Base-by-base conservation (phyloP, 345 rosid genomes). In the Hevea brasiliensis region DNA sequence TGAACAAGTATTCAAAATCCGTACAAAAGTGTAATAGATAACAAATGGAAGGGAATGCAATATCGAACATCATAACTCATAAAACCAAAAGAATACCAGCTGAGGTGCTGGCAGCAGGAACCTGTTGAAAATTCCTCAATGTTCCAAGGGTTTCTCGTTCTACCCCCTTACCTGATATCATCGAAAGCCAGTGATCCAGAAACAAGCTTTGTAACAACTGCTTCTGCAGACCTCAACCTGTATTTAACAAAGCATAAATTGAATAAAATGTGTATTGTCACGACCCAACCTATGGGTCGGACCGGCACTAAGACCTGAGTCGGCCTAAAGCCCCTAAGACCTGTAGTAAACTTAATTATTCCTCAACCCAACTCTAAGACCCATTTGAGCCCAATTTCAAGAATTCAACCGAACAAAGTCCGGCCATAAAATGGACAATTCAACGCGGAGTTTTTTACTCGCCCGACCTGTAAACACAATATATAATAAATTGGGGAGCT, bases 81-180 rank as follows among this genome's bases (percentile, higher is more conserved):
- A 66, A 44, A 32, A 62, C 14, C n/a, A 56, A 27, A 74, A 63
- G 57, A 74, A 74, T 82, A 91, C 97, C 98, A 64, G 98, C 94
- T 0, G 94, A 87, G 57, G 92, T 89, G 79, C 90, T 85, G n/a
- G 98, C 91, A 74, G 94, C 98, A n/a, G 98, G 98, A 89, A 37
- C 97, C 97, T 0, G 98, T 93, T 40, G 94, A 76, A 74, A 93
- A 93, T 70, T 93, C 97, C 81, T 88, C 92, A 11, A 93, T 89
- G 74, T 91, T 93, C 97, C 98, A 93, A 18, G 98, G 98, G 72
- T 93, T 93, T 70, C 91, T 89, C 5, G 97, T 91, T 82, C 91
- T 83, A 53, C 96, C 97, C 7, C 90, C 94, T 58, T 87, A 91
- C 98, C 97, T 89, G 64, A 93, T 90, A 71, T 93, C 98, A 83